A percentile compares a stretch with the other conserved stretches of the same genome.
Conservation (phyloP, 495 filamentous ascomycete genomes). For the Geopyxis carbonaria region DNA sequence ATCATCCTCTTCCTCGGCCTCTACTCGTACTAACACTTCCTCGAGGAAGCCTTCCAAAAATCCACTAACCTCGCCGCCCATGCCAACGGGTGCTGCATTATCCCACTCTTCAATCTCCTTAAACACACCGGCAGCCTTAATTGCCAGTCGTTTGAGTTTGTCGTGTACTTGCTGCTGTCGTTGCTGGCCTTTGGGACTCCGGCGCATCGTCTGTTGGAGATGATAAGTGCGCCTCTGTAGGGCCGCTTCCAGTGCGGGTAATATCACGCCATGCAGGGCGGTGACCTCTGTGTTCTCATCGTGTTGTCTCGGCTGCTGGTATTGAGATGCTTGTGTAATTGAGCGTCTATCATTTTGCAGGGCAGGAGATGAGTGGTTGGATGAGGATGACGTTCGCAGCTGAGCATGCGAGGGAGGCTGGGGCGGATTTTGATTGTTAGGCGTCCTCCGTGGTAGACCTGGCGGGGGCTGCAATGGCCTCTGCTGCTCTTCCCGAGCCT, state of each 20-base stretch:
- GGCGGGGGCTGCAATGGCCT: constrained; percentile 13
- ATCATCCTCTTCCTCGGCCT: constrained; percentile 57
- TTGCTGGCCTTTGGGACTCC: background rate
- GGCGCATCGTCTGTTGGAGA: constrained; percentile 34
- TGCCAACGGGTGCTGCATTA: constrained; percentile 62
- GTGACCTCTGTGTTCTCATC: constrained; percentile 9
- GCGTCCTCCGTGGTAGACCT: constrained; percentile 15
- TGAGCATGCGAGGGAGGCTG: constrained; percentile 16
- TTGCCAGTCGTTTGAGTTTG: constrained; percentile 57
- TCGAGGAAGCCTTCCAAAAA: constrained; percentile 87
- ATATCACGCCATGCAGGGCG: constrained; percentile 64
- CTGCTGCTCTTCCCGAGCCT: constrained; percentile 10
- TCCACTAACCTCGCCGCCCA: constrained; percentile 71
- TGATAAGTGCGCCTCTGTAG: constrained; percentile 59
- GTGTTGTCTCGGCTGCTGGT: background rate
- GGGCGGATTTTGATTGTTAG: constrained; percentile 10
- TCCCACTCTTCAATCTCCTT: constrained; percentile 78
- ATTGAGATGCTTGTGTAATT: too few species aligned
- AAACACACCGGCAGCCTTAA: constrained; percentile 58
- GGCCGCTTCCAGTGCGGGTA: constrained; percentile 79
- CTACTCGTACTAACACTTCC: constrained; percentile 83
- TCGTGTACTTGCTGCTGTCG: constrained; percentile 46
- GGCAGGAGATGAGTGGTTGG: constrained; percentile 1
- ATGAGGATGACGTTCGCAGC: constrained; percentile 6
- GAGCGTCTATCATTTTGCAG: background rate